Evolutionary conservation across 345 rosid genomes (phyloP).

Genomic region (Isatis tinctoria): DNA sequence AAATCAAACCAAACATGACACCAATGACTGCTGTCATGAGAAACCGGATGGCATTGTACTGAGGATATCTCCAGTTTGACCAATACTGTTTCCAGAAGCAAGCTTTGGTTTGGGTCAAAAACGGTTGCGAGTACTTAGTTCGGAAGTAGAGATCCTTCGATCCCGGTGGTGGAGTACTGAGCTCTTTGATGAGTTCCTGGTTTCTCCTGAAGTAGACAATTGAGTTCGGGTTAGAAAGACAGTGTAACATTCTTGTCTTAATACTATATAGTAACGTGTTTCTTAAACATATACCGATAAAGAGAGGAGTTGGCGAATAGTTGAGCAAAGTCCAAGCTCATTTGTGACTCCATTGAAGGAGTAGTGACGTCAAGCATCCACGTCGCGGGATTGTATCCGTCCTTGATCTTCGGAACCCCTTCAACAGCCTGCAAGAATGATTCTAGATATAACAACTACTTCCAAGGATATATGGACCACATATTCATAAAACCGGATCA

Average conservation of each 20-base stretch:
- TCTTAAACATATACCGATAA: conserved; percentile 52
- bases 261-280: neutral
- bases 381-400: conserved; percentile 84
- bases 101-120: conserved; percentile 53
- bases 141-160: conserved; percentile 60
- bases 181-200: conserved; percentile 56
- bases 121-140: conserved; percentile 61
- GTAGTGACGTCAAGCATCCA: conserved; percentile 91
- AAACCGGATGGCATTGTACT: conserved; percentile 71
- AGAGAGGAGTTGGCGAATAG: conserved; percentile 62
- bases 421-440: conserved; percentile 48
- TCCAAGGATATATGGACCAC: neutral
- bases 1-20: conserved; percentile 60
- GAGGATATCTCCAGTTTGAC: conserved; percentile 83
- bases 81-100: conserved; percentile 77
- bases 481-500: neutral
- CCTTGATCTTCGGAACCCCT: conserved; percentile 66
- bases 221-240: neutral
- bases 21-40: conserved; percentile 53
- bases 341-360: conserved; percentile 58
- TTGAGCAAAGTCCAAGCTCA: conserved; percentile 68
- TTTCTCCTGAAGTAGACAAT: conserved; percentile 49
- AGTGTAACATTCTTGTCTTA: neutral
- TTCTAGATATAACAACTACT: neutral
- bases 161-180: conserved; percentile 55